Conservation (phyloP, 139 green algal species). For the Zygnema cylindricum region DNA sequence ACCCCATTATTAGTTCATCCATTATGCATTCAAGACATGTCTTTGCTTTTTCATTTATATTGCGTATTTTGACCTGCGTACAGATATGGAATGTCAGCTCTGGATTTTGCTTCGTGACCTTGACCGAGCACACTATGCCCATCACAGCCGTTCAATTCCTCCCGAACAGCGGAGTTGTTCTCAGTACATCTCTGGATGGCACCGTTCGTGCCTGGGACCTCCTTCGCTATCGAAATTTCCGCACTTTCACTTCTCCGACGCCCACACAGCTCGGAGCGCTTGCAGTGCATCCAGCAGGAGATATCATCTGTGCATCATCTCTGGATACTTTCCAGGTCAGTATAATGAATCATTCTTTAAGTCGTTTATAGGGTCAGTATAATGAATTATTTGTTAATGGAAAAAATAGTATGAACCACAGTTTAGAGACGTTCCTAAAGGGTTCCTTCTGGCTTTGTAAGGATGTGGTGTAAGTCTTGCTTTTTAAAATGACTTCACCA, state of each 20-base stretch:
- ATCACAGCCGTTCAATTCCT: slow-evolving; percentile 84
- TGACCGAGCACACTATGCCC: slow-evolving; percentile 86
- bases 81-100: slow-evolving; percentile 54
- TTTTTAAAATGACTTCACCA: no score
- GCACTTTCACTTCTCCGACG: slow-evolving; percentile 84
- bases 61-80: no score
- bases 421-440: no score
- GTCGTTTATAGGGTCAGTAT: no score
- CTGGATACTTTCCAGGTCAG: slow-evolving; percentile 74
- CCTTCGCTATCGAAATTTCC: slow-evolving; percentile 91
- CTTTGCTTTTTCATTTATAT: no score
- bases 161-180: slow-evolving; percentile 72
- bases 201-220: slow-evolving; percentile 95
- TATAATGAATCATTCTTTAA: no score
- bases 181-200: slow-evolving; percentile 80
- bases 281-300: slow-evolving; percentile 84
- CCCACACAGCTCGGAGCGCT: slow-evolving; percentile 86
- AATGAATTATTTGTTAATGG: no score
- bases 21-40: no score
- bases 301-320: slow-evolving; percentile 86
- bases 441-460: background rate
- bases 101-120: slow-evolving; percentile 94
- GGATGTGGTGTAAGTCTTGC: no score
- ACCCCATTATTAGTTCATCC: no score
- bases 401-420: no score